phyloP scores from a whole-genome alignment of 768 basidiomycete species.

The Lyophyllum shimeji region DNA sequence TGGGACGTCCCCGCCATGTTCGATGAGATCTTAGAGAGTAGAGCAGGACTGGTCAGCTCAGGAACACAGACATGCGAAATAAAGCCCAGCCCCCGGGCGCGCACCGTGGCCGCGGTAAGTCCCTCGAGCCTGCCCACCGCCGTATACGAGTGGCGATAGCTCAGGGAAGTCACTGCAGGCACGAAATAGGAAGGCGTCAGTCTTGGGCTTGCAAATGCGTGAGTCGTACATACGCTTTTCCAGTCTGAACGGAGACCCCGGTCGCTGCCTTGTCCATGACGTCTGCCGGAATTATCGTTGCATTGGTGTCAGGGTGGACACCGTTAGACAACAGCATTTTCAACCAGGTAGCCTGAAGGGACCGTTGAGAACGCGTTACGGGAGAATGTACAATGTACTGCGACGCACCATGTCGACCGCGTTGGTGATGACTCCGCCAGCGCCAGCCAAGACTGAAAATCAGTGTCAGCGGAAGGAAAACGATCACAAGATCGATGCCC shows the following conservation, averaged over 20 bases:
- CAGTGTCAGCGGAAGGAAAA: not conserved
- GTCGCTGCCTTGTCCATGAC: too few species aligned
- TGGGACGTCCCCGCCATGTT: conserved; percentile 15
- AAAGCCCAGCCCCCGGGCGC: too few species aligned
- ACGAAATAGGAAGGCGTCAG: not conserved
- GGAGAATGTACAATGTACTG: too few species aligned
- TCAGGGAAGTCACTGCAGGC: conserved; percentile 15
- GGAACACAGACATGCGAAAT: not conserved
- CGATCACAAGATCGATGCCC: not conserved
- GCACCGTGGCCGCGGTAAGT: conserved; percentile 21
- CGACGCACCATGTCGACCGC: conserved; percentile 27
- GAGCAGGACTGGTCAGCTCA: not conserved
- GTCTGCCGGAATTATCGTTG: too few species aligned
- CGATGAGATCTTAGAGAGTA: conserved; percentile 15
- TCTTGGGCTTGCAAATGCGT: too few species aligned
- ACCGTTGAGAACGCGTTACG: not conserved
- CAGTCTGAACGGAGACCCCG: too few species aligned
- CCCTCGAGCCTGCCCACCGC: conserved; percentile 19
- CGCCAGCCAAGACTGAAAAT: conserved; percentile 24
- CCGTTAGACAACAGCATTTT: not conserved
- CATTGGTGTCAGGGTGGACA: too few species aligned
- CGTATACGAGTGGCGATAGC: conserved; percentile 22
- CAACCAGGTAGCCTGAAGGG: not conserved
- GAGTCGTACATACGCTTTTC: too few species aligned
- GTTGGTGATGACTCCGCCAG: conserved; percentile 27